A percentile compares a stretch with the other conserved stretches of the same genome.
Evolutionary conservation across 2,329 filamentous ascomycete species (phyloP).

Genomic region (Setomelanomma holmii): DNA sequence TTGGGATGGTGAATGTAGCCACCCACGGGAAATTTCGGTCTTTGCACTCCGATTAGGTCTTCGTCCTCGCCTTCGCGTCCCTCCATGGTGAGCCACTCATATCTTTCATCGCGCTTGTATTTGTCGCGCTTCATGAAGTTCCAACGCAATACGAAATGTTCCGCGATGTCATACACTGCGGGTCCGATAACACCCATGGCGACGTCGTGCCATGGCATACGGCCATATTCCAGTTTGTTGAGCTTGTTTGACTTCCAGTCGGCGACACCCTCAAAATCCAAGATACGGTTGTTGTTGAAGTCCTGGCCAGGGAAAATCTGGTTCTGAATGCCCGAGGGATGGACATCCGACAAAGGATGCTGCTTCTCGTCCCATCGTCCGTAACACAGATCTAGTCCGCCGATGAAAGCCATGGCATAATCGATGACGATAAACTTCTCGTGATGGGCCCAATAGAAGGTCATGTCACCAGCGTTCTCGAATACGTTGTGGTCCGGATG

Average conservation of each 20-base stretch:
- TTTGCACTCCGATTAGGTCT: slow-evolving; percentile 85
- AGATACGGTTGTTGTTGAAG: slow-evolving; percentile 96
- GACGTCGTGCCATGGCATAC: slow-evolving; percentile 99
- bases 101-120: slow-evolving; percentile 86
- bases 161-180: slow-evolving; percentile 90
- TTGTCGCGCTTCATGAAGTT: slow-evolving; percentile 98
- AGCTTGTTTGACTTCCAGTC: slow-evolving; percentile 95
- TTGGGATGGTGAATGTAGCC: slow-evolving; percentile 85
- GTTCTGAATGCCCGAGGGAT: slow-evolving; percentile 79
- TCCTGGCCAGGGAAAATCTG: slow-evolving; percentile 96
- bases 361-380: slow-evolving; percentile 91
- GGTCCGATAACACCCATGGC: slow-evolving; percentile 90
- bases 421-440: slow-evolving; percentile 98
- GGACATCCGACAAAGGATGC: slow-evolving; percentile 84
- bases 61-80: slow-evolving; percentile 80
- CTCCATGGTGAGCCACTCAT: slow-evolving; percentile 84
- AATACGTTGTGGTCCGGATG: slow-evolving; percentile 96
- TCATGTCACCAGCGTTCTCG: slow-evolving; percentile 94
- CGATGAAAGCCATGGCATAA: slow-evolving; percentile 89
- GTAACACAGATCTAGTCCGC: slow-evolving; percentile 93
- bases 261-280: slow-evolving; percentile 90
- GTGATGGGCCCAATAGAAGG: slow-evolving; percentile 97
- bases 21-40: slow-evolving; percentile 87
- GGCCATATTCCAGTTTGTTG: slow-evolving; percentile 86
- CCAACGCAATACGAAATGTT: slow-evolving; percentile 94